These are phyloP conservation scores for Eremochloa ophiuroides DNA, from an alignment of 176 grass and related monocot genomes.

Conservation along the genomic window DNA sequence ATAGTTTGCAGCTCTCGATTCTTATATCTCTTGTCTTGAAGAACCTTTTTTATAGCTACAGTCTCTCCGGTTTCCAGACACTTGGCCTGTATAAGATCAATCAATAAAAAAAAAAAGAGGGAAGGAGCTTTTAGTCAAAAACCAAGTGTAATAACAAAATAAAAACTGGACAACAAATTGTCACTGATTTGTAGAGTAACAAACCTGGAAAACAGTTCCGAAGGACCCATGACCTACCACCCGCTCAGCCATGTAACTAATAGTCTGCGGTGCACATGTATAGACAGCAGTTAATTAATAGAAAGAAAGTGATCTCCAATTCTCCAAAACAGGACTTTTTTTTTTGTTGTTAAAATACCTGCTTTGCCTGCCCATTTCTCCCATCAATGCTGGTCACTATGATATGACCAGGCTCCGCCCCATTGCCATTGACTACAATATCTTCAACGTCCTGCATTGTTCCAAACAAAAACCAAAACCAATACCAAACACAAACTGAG, in stretches of 20 bases:
- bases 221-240: constrained; percentile 76
- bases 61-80: constrained; percentile 85
- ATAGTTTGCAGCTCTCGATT: constrained; percentile 86
- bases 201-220: constrained; percentile 79
- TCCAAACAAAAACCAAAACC: background rate
- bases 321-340: background rate
- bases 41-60: constrained; percentile 92
- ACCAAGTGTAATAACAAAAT: background rate
- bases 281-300: background rate
- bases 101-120: background rate
- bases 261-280: constrained; percentile 49
- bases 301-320: background rate
- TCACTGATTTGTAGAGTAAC: constrained; percentile 15
- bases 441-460: constrained; percentile 64
- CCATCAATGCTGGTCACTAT: constrained; percentile 88
- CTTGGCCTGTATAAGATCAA: constrained; percentile 56
- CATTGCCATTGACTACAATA: constrained; percentile 79
- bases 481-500: background rate
- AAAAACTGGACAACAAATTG: background rate
- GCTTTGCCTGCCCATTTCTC: constrained; percentile 76
- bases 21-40: constrained; percentile 93
- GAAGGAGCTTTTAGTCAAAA: background rate
- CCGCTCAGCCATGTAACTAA: constrained; percentile 82
- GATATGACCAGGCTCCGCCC: constrained; percentile 80
- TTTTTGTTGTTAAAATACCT: constrained; percentile 37